phyloP scores from a whole-genome alignment of 345 rosid species.

The Camelina hispida region DNA sequence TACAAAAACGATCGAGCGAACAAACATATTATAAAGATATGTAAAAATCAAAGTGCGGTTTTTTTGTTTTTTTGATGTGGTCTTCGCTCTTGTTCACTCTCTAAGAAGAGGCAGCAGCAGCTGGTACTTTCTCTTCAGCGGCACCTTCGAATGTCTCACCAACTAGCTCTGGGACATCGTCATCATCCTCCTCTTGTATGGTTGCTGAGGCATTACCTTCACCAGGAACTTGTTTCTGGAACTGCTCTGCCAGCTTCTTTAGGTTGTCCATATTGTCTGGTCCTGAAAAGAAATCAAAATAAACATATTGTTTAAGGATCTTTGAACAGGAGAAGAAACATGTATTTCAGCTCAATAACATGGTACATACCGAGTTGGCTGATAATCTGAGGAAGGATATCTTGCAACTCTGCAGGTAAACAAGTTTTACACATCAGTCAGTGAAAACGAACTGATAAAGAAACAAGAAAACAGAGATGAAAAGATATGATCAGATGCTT shows the following conservation, averaged over 20 bases:
- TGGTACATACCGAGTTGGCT: constrained; percentile 90
- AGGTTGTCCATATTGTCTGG: constrained; percentile 92
- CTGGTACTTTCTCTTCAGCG: constrained; percentile 64
- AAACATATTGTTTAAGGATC: neutral
- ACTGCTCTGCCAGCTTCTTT: constrained; percentile 94
- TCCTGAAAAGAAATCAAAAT: constrained; percentile 52
- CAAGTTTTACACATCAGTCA: constrained; percentile 2
- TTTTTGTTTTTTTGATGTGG: constrained; percentile 2
- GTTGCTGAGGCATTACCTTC: constrained; percentile 49
- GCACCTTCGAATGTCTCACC: constrained; percentile 94
- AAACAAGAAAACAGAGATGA: neutral
- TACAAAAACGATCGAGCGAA: constrained; percentile 40
- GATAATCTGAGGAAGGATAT: constrained; percentile 88
- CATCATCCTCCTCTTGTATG: constrained; percentile 70
- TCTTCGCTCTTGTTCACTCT: constrained; percentile 18
- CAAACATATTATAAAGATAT: constrained; percentile 40
- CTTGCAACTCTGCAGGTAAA: constrained; percentile 71
- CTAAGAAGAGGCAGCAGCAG: constrained; percentile 40
- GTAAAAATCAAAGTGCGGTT: constrained; percentile 35
- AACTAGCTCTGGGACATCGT: constrained; percentile 80
- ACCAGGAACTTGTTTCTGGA: constrained; percentile 73
- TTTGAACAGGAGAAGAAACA: neutral
- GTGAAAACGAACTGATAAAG: constrained; percentile 16
- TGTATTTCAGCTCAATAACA: neutral
- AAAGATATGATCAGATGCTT: constrained; percentile 1